phyloP scores from a whole-genome alignment of 768 basidiomycete species.

The Hemileccinum impolitum region DNA sequence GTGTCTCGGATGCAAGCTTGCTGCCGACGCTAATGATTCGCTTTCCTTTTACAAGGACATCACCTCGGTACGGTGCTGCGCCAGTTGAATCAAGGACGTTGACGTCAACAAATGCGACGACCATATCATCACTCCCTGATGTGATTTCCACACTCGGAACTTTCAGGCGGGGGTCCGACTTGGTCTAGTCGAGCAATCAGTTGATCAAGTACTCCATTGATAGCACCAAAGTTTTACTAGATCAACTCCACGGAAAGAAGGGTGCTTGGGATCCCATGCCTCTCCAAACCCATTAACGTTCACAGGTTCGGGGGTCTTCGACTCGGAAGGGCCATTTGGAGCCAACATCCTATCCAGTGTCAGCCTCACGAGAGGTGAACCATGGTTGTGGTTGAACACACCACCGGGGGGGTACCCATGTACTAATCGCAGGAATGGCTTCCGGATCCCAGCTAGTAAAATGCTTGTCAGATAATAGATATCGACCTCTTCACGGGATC shows the following conservation, averaged over 20 bases:
- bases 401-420: constrained; percentile 28
- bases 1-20: constrained; percentile 18
- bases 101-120: constrained; percentile 27
- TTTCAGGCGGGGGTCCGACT: constrained; percentile 20
- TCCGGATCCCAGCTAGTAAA: constrained; percentile 22
- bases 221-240: constrained; percentile 10
- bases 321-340: constrained; percentile 1
- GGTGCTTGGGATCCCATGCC: constrained; percentile 17
- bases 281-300: constrained; percentile 24
- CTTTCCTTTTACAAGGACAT: constrained; percentile 32
- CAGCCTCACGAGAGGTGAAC: not conserved
- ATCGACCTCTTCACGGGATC: not conserved
- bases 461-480: not conserved
- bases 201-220: not conserved
- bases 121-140: constrained; percentile 17
- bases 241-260: constrained; percentile 23
- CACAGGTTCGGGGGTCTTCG: not conserved
- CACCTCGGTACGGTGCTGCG: constrained; percentile 29
- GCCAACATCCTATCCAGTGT: constrained; percentile 20
- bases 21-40: constrained; percentile 29
- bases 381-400: not conserved
- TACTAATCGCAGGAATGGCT: constrained; percentile 21
- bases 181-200: constrained; percentile 14
- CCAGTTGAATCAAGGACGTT: constrained; percentile 37
- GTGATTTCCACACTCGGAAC: constrained; percentile 24